Conservation (phyloP, 108 stramenopile species). For the Cyclostephanos invisitatus region DNA sequence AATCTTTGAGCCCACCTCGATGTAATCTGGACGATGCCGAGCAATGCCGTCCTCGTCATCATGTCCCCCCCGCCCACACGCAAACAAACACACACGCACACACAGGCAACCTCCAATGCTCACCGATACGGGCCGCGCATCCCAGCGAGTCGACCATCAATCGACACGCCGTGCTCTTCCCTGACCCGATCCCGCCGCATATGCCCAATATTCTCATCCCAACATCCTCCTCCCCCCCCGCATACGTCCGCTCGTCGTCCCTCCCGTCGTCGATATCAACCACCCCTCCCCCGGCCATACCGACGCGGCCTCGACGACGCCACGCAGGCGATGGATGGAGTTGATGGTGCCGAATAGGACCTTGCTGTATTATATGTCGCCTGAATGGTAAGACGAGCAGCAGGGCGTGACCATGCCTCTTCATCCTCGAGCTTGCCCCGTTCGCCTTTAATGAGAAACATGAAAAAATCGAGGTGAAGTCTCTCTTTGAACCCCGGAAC, state of each 20-base stretch:
- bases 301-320: background rate
- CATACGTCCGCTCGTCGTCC: background rate
- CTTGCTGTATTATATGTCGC: background rate
- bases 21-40: no score
- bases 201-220: slow-evolving; percentile 65
- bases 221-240: background rate
- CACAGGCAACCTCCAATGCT: background rate
- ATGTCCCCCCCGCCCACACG: background rate
- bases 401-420: background rate
- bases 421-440: no score
- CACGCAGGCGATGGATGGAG: background rate
- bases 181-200: slow-evolving; percentile 81
- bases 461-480: no score
- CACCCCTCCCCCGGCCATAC: background rate
- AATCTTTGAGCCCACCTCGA: no score
- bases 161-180: slow-evolving; percentile 75
- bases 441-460: no score
- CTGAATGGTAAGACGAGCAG: slow-evolving; percentile 4
- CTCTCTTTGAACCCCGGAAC: no score
- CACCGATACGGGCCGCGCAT: slow-evolving; percentile 59
- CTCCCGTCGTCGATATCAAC: background rate
- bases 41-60: background rate
- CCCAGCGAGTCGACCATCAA: slow-evolving; percentile 61
- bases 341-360: background rate
- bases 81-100: no score